These are phyloP conservation scores for Xylariaceae sp. DNA, from an alignment of 2,329 filamentous ascomycete genomes.

Conservation along the genomic window DNA sequence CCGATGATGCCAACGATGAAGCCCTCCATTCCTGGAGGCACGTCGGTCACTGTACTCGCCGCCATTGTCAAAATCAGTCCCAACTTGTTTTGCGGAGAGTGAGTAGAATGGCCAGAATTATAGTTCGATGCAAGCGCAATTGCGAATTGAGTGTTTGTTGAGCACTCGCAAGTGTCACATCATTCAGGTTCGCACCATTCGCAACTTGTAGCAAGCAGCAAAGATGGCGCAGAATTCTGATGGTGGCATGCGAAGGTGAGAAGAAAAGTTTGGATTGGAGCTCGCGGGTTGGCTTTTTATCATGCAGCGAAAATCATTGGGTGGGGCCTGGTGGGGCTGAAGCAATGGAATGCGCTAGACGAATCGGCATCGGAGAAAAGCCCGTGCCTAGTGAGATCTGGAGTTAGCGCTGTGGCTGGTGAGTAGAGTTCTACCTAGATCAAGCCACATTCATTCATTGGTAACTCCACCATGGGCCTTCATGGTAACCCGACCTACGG, in stretches of 20 bases:
- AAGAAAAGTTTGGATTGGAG: not conserved
- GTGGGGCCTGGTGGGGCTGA: constrained; percentile 6
- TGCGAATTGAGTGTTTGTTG: constrained; percentile 2
- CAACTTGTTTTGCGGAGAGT: not conserved
- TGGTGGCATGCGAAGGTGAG: not conserved
- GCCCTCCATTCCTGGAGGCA: constrained; percentile 52
- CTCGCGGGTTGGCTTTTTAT: not conserved
- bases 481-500: too few relatives aligned
- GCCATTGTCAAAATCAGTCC: constrained; percentile 4
- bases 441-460: not conserved
- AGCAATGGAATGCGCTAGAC: not conserved
- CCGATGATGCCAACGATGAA: constrained; percentile 91
- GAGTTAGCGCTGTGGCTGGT: constrained; percentile 4
- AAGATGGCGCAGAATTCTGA: not conserved
- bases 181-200: constrained; percentile 8
- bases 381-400: not conserved
- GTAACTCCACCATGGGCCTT: too few relatives aligned
- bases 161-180: constrained; percentile 21
- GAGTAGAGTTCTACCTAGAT: not conserved
- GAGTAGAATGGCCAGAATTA: not conserved
- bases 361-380: constrained; percentile 16
- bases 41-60: not conserved
- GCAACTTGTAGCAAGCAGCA: not conserved
- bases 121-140: constrained; percentile 1
- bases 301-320: constrained; percentile 9